A percentile compares a stretch with the other conserved stretches of the same genome.
Conservation (phyloP, 2,329 filamentous ascomycete genomes). For the Penicillium griseofulvum region DNA sequence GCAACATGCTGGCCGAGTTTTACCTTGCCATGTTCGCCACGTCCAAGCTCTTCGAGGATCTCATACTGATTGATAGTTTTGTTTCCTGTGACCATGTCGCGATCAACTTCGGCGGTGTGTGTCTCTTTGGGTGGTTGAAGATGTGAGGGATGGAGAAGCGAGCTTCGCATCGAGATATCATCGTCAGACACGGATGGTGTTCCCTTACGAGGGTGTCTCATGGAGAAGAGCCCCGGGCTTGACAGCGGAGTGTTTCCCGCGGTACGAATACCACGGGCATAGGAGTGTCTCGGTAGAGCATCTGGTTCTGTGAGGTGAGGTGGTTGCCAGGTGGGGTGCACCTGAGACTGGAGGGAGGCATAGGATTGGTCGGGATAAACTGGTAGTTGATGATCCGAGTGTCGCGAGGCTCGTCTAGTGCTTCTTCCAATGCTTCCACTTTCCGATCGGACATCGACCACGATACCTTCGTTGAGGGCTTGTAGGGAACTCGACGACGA, state of each 20-base stretch:
- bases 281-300: constrained; percentile 17
- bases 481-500: constrained; percentile 45
- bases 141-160: constrained; percentile 68
- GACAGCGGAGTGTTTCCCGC: constrained; percentile 49
- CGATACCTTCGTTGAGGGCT: constrained; percentile 39
- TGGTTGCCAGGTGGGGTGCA: constrained; percentile 41
- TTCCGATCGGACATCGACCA: constrained; percentile 38
- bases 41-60: constrained; percentile 91
- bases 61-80: constrained; percentile 98
- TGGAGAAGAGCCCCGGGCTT: constrained; percentile 47
- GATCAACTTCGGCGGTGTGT: constrained; percentile 85
- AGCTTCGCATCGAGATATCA: constrained; percentile 49
- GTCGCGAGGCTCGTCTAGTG: constrained; percentile 31
- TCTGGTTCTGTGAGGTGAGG: constrained; percentile 40
- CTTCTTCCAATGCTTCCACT: constrained; percentile 24
- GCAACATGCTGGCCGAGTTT: constrained; percentile 83
- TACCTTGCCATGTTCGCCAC: constrained; percentile 95
- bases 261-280: constrained; percentile 37
- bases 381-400: constrained; percentile 39
- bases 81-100: constrained; percentile 82
- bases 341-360: constrained; percentile 45
- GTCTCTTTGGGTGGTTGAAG: constrained; percentile 76
- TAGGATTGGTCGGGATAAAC: constrained; percentile 51
- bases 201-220: constrained; percentile 32
- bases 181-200: constrained; percentile 38